Base-by-base conservation (phyloP, 2,329 filamentous ascomycete genomes). In the Mycosphaerella arachidis region DNA sequence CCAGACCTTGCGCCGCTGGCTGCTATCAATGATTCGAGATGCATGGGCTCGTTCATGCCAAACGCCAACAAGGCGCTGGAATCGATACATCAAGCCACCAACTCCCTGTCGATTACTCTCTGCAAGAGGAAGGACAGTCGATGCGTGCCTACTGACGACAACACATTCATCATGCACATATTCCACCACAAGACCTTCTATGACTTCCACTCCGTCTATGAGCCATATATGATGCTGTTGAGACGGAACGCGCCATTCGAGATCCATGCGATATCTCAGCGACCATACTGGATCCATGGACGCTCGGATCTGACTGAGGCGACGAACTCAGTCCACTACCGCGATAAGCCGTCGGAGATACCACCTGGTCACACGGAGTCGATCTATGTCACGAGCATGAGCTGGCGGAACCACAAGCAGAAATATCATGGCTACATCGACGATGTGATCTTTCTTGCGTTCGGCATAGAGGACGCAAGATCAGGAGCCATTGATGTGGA, bases 61-160 rank as follows among this genome's bases (percentile, higher is more conserved):
- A 60, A 73, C 3, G 45, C 31, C 60, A 74, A n/a, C 53, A 53
- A 56, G 27, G 18, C 18, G 18, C 50, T 57, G 8, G 60, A 63
- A 48, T 24, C 80, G 82, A 78, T 85, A 24, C 84, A 86, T 65
- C 84, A 86, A 68, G 79, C 84, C 5, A 85, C 82, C 18, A 86
- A 86, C 68, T 83, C 82, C 1, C 74, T 86, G 0, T 71, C 77
- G 0, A 72, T 86, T 33, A 85, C 83, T 2, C 72, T 85, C 53
- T 86, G 84, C 71, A 71, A 73, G 10, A 76, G 81, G 1, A 64
- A 72, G 1, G 82, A 85, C 48, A 64, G 72, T 0, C 56, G 18
- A 0, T 86, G 84, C 67, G 53, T 68, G 0, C 70, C 76, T 0
- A 72, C 73, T 46, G 74, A 76, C 6, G 63, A 62, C 27, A 85